Conservation (phyloP, 352 stramenopile genomes). For the Globisporangium echinulatum region DNA sequence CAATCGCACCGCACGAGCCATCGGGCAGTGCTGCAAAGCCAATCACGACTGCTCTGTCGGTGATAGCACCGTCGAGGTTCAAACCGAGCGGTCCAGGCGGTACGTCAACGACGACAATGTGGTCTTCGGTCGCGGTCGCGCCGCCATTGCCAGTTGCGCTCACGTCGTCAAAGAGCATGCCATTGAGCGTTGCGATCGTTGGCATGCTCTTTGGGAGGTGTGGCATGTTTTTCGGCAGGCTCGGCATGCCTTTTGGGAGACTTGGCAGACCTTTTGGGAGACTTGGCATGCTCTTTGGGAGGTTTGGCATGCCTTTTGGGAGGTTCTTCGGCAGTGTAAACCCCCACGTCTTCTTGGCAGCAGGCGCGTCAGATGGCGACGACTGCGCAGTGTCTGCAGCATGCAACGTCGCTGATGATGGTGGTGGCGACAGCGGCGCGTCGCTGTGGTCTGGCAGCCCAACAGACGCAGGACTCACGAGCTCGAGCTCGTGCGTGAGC, state of each 20-base stretch:
- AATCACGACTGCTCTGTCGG: conserved; percentile 39
- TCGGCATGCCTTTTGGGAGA: conserved; percentile 1
- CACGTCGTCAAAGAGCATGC: conserved; percentile 15
- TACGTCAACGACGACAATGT: conserved; percentile 37
- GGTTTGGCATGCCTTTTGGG: background rate
- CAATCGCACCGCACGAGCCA: conserved; percentile 34
- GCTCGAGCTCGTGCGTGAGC: conserved; percentile 1
- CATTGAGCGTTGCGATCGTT: conserved; percentile 5
- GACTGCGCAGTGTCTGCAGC: background rate
- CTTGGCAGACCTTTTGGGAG: background rate
- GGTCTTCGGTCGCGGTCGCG: conserved; percentile 7
- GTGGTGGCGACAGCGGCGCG: background rate
- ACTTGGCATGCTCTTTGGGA: conserved; percentile 2
- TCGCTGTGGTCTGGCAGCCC: conserved; percentile 1
- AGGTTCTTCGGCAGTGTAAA: conserved; percentile 11
- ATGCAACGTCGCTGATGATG: background rate
- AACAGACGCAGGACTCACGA: conserved; percentile 11
- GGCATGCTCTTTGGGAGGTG: conserved; percentile 2
- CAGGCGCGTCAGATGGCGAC: background rate
- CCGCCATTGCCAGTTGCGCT: background rate
- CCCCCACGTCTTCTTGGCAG: conserved; percentile 12
- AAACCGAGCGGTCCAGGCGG: conserved; percentile 50
- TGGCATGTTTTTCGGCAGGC: conserved; percentile 6
- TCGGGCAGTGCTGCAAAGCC: conserved; percentile 56
- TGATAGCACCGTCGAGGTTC: conserved; percentile 34